These are phyloP conservation scores for Keqinozyma sinolaborantium DNA, from an alignment of 1,139 yeast genomes.

Conservation along the genomic window DNA sequence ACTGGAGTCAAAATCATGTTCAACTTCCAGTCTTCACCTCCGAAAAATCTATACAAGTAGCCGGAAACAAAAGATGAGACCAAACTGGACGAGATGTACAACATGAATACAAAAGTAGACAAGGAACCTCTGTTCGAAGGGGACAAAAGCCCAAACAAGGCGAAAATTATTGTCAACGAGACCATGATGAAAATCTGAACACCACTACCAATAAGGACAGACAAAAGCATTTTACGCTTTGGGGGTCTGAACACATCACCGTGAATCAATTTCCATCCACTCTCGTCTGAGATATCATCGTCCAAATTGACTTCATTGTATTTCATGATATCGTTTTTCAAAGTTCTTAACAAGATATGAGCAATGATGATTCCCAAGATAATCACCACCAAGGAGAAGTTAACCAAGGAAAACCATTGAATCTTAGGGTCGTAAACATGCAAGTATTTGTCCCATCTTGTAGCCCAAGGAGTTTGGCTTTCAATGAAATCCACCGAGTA, in stretches of 20 bases:
- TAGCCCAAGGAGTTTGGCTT: conserved; percentile 88
- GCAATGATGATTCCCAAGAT: conserved; percentile 76
- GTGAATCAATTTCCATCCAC: conserved; percentile 96
- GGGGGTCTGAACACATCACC: conserved; percentile 96
- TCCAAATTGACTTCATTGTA: conserved; percentile 88
- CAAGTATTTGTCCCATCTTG: conserved; percentile 97
- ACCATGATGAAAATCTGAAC: conserved; percentile 79
- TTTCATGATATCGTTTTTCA: conserved; percentile 80
- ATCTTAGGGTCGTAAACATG: conserved; percentile 89
- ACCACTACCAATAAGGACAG: conserved; percentile 87
- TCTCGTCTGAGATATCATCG: conserved; percentile 85
- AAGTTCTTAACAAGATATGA: conserved; percentile 74
- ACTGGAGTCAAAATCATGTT: conserved; percentile 81
- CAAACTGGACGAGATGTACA: conserved; percentile 75
- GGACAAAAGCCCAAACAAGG: conserved; percentile 83
- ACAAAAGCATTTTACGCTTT: conserved; percentile 60
- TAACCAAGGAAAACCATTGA: conserved; percentile 91
- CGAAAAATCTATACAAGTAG: conserved; percentile 79
- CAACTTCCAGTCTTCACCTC: conserved; percentile 88
- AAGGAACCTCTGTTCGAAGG: conserved; percentile 95
- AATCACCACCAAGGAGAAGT: conserved; percentile 77
- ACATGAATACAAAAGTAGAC: conserved; percentile 82
- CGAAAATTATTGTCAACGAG: conserved; percentile 71
- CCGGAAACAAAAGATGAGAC: conserved; percentile 88
- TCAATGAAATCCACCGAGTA: conserved; percentile 56